Conservation (phyloP, 495 filamentous ascomycete species). For the Daldinia vernicosa region DNA sequence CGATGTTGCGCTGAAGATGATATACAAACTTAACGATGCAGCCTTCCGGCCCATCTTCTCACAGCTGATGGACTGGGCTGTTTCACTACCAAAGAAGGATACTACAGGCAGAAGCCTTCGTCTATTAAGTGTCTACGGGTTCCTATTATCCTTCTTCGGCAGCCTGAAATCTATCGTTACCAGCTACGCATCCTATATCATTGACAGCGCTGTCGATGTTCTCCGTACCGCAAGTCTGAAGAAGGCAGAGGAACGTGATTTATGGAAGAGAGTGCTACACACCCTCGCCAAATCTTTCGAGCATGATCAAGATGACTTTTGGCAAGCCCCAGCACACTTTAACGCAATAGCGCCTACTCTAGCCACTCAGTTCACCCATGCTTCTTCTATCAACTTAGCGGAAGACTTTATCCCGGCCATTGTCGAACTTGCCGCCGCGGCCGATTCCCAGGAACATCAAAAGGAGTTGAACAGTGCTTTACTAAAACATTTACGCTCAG, state of each 20-base stretch:
- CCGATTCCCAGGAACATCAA: conserved; percentile 84
- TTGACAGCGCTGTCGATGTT: conserved; percentile 75
- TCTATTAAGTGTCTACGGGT: conserved; percentile 75
- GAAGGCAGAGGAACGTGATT: conserved; percentile 60
- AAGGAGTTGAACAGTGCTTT: conserved; percentile 83
- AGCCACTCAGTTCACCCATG: conserved; percentile 70
- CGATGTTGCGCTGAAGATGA: conserved; percentile 80
- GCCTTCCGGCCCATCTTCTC: conserved; percentile 93
- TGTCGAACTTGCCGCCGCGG: conserved; percentile 79
- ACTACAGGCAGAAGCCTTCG: conserved; percentile 62
- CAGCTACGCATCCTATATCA: conserved; percentile 83
- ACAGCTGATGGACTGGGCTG: conserved; percentile 78
- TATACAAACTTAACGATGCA: conserved; percentile 96
- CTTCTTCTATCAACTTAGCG: conserved; percentile 52
- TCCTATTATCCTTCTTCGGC: conserved; percentile 79
- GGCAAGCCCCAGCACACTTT: conserved; percentile 90
- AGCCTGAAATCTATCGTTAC: conserved; percentile 94
- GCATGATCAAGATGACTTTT: conserved; percentile 82
- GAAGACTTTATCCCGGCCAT: conserved; percentile 63
- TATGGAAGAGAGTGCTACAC: conserved; percentile 70
- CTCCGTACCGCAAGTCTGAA: conserved; percentile 61
- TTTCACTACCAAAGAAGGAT: conserved; percentile 68
- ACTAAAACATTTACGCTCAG: conserved; percentile 77
- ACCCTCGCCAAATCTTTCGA: conserved; percentile 78
- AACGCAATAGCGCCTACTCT: conserved; percentile 72